A percentile compares a stretch with the other conserved stretches of the same genome.
phyloP scores from a whole-genome alignment of 2,329 filamentous ascomycete genomes.

The Botrytis pseudocinerea region DNA sequence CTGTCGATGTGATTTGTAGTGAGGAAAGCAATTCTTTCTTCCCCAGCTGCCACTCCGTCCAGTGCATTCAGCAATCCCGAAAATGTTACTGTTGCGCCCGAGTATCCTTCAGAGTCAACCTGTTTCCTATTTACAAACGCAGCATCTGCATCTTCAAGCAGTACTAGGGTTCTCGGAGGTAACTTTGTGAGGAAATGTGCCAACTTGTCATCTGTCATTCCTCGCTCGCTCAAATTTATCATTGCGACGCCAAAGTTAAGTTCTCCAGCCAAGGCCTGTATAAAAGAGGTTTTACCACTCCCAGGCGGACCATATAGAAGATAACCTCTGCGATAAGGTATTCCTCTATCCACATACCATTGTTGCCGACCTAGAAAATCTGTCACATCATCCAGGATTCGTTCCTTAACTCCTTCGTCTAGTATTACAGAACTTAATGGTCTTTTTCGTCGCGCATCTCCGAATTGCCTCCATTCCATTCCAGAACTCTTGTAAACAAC shows the following conservation, averaged over 20 bases:
- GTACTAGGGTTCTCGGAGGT: conserved; percentile 54
- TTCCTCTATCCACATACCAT: conserved; percentile 80
- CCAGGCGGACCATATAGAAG: conserved; percentile 76
- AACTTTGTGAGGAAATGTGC: conserved; percentile 52
- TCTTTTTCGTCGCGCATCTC: conserved; percentile 80
- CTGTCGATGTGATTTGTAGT: conserved; percentile 95
- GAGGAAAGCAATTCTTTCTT: conserved; percentile 90
- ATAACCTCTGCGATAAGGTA: conserved; percentile 76
- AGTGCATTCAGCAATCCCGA: conserved; percentile 83
- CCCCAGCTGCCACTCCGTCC: conserved; percentile 91
- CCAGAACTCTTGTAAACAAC: conserved; percentile 84
- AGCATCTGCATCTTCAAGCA: conserved; percentile 58
- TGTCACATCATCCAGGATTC: conserved; percentile 51
- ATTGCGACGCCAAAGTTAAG: conserved; percentile 55
- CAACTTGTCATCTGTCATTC: conserved; percentile 59
- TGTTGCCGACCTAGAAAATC: conserved; percentile 67
- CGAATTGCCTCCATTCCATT: conserved; percentile 82
- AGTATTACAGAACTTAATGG: conserved; percentile 86
- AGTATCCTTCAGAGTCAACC: conserved; percentile 50
- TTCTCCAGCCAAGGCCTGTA: conserved; percentile 83
- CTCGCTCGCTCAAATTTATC: conserved; percentile 50
- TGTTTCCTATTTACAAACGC: conserved; percentile 54
- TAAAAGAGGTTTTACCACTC: conserved; percentile 87
- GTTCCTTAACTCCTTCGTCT: conserved; percentile 69
- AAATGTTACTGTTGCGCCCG: conserved; percentile 61